Evolutionary conservation across 305 asterid genomes (phyloP), one percentile per base, ranked within the genome.

Genomic region (Stenogyne calaminthoides): DNA sequence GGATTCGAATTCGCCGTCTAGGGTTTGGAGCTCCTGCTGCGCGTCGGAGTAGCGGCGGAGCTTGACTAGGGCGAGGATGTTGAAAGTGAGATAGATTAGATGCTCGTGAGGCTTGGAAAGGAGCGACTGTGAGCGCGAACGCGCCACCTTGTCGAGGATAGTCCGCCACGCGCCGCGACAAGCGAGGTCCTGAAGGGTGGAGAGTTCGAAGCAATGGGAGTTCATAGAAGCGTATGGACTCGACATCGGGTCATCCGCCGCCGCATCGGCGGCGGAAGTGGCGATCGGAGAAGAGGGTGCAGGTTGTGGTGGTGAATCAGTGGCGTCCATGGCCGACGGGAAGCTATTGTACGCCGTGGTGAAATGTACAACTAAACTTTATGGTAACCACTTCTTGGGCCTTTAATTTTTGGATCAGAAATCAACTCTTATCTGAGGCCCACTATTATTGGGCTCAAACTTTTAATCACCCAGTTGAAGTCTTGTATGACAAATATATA

Each of bases 121-220:
- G 71, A 92, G 89, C n/a, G 91, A 82, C 6, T 83, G 95, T 12
- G 98, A 89, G 4, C 99, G 91, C 18, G 98, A 93, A 78, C 89
- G 91, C 29, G 90, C 89, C 59, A 95, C 88, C 82, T 89, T 92
- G 88, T 92, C 97, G 56, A 95, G 88, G 75, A 95, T 77, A 0
- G 99, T 85, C 42, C 90, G 89, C 98, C 98, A 95, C 74, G 96
- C 85, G 84, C 99, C 99, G 36, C 98, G 93, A 80, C 88, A 83
- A 8, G 99, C 96, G 68, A 92, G 96, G 83, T 92, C 98, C 72
- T 92, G 96, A 56, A 95, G 91, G 51, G 80, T 18, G 60, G 88
- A 82, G 64, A 95, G 93, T 4, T 90, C 96, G 82, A 84, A 88
- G 85, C 98, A 92, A 75, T 89, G 83, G 69, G 93, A 80, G 83